Percentiles rank a stretch among this genome's conserved stretches.
Evolutionary conservation across 345 rosid species (phyloP).

Genomic region (Hibiscus tridactylites): DNA sequence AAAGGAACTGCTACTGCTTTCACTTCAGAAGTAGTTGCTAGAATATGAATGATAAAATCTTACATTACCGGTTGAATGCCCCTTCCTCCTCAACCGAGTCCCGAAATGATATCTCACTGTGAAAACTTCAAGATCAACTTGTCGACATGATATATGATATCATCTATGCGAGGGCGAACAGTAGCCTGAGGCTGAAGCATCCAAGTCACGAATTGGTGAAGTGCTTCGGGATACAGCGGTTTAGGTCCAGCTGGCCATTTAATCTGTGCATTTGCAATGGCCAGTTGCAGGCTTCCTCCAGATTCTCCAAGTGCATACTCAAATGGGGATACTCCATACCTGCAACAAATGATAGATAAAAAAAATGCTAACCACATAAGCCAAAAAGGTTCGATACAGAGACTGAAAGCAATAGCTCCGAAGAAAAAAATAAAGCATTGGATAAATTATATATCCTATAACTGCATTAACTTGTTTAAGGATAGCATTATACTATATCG

Average conservation of each 20-base stretch:
- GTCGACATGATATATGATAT: conserved; percentile 86
- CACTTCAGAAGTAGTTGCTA: conserved; percentile 6
- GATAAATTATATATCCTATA: background rate
- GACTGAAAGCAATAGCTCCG: background rate
- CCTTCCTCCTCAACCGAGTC: background rate
- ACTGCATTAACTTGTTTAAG: background rate
- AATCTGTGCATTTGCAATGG: conserved; percentile 83
- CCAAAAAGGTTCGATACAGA: background rate
- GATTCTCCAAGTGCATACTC: conserved; percentile 98
- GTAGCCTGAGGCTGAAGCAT: conserved; percentile 93
- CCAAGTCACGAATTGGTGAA: conserved; percentile 92
- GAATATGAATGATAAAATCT: conserved; percentile 1
- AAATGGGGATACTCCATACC: conserved; percentile 93
- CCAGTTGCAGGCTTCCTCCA: conserved; percentile 92
- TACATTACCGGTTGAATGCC: background rate
- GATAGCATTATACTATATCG: background rate
- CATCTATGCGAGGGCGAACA: conserved; percentile 82
- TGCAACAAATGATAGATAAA: conserved; percentile 11
- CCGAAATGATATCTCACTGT: conserved; percentile 16
- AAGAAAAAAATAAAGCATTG: background rate
- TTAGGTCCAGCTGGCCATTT: conserved; percentile 96
- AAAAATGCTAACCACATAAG: background rate
- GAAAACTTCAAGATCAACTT: conserved; percentile 82
- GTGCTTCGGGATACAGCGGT: conserved; percentile 77
- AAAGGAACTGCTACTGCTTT: conserved; percentile 7